Base-by-base conservation (phyloP, 1,139 yeast species). In the Diutina sp. region DNA sequence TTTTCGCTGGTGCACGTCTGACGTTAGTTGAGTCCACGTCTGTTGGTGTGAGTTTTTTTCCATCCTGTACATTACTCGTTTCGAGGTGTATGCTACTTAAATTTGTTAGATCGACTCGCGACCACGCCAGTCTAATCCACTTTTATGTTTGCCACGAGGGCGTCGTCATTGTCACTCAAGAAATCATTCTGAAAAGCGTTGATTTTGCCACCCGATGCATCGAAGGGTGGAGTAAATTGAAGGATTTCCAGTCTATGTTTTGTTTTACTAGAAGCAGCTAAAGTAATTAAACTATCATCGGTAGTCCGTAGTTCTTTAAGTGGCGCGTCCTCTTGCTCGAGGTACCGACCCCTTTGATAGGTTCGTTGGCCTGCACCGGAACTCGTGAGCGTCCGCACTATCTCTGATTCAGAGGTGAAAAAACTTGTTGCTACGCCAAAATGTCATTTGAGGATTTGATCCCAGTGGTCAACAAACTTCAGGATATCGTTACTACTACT, bases 391-490 rank as follows among this genome's bases (percentile, higher is more conserved):
- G 41, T 35, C 41, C 41, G 41, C 41, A 35, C 41, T 35, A 35
- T 35, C 41, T 35, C 14, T 35, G 14, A 35, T 11, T 35, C 46
- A 44, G 25, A 8, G 7, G 25, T 18, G 46, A 16, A 18, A 44
- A 44, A 46, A 46, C 28, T 21, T 18, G 48, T 46, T 46, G 48
- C 48, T 25, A 11, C 21, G 48, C 28, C 48, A 25, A 12, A 18
- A 62, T 62, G 64, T 60, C 63, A 56, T 59, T 62, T 48, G 61
- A 60, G 56, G 64, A 62, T 46, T 62, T 62, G 53, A 62, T 62
- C 47, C 64, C 64, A 41, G 64, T 62, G 57, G 64, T 62, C 50
- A 62, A 62, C 57, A 62, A 62, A 57, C 64, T 62, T 59, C 64
- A 62, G 60, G 64, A 62, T 48, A 62, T 62, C 54, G 64, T 61